Evolutionary conservation across 257 asterid genomes (phyloP).

Genomic region (Euphrasia confusa): DNA sequence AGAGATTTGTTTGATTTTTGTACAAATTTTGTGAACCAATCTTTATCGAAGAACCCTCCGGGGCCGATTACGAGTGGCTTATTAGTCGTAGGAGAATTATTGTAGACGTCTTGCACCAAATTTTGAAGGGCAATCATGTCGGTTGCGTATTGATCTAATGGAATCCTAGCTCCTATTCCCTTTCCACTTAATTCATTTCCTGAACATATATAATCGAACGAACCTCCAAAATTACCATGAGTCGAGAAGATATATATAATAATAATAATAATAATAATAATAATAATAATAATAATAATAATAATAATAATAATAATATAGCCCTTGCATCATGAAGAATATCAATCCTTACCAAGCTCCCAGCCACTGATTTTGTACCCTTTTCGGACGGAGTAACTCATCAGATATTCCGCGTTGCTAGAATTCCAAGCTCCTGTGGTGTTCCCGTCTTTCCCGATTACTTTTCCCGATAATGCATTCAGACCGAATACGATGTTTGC

Average conservation of each 20-base stretch:
- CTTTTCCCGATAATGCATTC: conserved; percentile 60
- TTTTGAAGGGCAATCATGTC: conserved; percentile 46
- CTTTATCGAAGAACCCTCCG: conserved; percentile 67
- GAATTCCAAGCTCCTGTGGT: conserved; percentile 71
- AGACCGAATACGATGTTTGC: conserved; percentile 68
- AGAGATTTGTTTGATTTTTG: conserved; percentile 41
- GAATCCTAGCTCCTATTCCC: conserved; percentile 61
- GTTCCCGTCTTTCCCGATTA: conserved; percentile 36
- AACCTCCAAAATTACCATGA: background rate
- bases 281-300: too few species aligned
- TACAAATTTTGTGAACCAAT: conserved; percentile 54
- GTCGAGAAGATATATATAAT: background rate
- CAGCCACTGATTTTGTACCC: conserved; percentile 59
- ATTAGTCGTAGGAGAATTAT: conserved; percentile 24
- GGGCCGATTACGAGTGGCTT: conserved; percentile 75
- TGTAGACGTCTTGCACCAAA: conserved; percentile 48
- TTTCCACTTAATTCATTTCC: conserved; percentile 86
- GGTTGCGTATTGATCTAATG: conserved; percentile 59
- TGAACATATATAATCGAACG: conserved; percentile 19
- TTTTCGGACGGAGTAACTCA: conserved; percentile 47
- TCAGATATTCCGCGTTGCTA: conserved; percentile 62
- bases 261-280: too few species aligned
- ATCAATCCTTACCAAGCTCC: conserved; percentile 79
- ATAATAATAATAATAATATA: too few species aligned
- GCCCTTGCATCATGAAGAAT: background rate